Conservation (phyloP, 352 stramenopile species). For the Phytophthora melonis region DNA sequence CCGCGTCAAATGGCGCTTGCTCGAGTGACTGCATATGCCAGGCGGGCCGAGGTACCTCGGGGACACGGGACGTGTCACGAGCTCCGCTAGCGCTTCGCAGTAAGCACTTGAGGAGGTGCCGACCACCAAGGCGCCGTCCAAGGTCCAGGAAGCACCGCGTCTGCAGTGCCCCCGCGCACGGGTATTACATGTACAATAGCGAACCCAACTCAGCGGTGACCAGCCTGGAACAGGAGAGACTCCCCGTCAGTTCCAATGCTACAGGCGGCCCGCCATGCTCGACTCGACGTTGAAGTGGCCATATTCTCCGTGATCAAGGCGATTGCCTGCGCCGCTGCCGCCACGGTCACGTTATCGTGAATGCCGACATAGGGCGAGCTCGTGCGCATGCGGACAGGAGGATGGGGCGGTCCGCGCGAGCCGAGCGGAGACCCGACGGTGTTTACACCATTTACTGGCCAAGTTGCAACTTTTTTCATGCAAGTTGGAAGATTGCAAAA, state of each 20-base stretch:
- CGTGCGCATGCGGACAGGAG: constrained; percentile 10
- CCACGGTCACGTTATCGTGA: constrained; percentile 16
- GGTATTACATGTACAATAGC: background rate
- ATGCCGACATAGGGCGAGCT: constrained; percentile 23
- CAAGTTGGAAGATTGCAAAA: too few species aligned
- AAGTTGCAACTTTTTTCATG: too few species aligned
- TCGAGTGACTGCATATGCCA: background rate
- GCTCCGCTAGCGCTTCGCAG: constrained; percentile 22
- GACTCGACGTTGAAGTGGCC: constrained; percentile 33
- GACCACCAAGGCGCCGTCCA: constrained; percentile 22
- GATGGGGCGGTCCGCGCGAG: constrained; percentile 15
- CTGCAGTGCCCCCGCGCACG: background rate
- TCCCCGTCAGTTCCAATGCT: background rate
- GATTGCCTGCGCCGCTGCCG: background rate
- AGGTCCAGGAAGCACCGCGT: background rate
- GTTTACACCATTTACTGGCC: too few species aligned
- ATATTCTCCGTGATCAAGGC: background rate
- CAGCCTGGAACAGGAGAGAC: background rate
- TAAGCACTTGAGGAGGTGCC: constrained; percentile 24
- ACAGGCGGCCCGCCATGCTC: constrained; percentile 2
- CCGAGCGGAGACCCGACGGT: constrained; percentile 8
- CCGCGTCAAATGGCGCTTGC: constrained; percentile 18
- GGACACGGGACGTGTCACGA: constrained; percentile 33
- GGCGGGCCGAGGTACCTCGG: constrained; percentile 17
- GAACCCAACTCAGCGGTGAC: background rate